Evolutionary conservation across 192 early-diverging fungal species (phyloP).

Genomic region (Podila verticillata): DNA sequence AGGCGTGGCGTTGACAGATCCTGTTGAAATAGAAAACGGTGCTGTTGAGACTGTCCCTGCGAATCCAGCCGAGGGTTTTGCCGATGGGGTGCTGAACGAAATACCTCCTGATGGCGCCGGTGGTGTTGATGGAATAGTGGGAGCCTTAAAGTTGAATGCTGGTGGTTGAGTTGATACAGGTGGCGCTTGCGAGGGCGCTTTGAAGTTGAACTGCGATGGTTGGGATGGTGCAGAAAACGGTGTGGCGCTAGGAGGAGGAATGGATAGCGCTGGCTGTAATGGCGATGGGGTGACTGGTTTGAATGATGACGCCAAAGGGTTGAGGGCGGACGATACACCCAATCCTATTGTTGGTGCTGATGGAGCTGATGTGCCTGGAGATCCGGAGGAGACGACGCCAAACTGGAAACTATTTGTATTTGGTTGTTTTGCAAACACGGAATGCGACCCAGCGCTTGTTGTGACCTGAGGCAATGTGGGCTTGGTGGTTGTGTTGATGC

Average conservation of each 20-base stretch:
- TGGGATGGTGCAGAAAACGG: not conserved
- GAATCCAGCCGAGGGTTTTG: not conserved
- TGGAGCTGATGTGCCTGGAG: not conserved
- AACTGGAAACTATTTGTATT: not conserved
- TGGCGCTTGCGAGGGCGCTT: not conserved
- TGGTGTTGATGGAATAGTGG: not conserved
- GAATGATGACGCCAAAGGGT: conserved; percentile 1
- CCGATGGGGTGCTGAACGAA: not conserved
- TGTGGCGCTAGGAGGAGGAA: not conserved
- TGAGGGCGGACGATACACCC: not conserved
- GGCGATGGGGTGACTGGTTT: not conserved
- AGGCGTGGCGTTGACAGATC: not conserved
- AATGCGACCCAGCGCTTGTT: not conserved
- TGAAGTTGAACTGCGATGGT: not conserved
- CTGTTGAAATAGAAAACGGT: not conserved
- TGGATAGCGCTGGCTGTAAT: not conserved
- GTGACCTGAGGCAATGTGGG: not conserved
- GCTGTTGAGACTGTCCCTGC: not conserved
- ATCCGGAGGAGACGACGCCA: not conserved
- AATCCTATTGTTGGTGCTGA: not conserved
- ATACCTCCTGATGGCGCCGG: not conserved
- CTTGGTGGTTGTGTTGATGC: not conserved
- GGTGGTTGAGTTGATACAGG: not conserved
- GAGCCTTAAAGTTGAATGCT: not conserved
- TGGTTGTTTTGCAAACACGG: not conserved